Conservation (phyloP, 2,329 filamentous ascomycete genomes). For the Trichoderma hamatum region DNA sequence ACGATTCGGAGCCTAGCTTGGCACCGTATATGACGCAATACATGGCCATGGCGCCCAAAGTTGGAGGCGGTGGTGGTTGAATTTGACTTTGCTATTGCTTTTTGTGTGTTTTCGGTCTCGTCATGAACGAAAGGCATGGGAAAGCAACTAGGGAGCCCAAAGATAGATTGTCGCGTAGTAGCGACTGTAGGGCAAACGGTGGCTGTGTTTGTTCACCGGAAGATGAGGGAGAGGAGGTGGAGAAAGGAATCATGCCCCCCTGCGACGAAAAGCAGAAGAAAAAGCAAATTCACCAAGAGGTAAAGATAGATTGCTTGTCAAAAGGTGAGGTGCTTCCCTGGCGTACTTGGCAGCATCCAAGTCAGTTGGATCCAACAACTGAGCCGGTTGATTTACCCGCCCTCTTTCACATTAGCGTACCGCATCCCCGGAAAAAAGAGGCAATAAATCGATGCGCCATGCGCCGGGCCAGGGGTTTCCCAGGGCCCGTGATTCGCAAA, state of each 20-base stretch:
- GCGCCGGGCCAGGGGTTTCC: background rate
- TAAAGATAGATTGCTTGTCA: background rate
- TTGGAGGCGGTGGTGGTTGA: background rate
- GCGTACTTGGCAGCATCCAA: background rate
- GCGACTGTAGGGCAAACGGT: background rate
- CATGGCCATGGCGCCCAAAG: background rate
- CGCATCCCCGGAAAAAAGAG: background rate
- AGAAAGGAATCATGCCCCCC: background rate
- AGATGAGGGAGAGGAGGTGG: no score
- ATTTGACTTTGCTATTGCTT: background rate
- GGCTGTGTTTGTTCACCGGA: background rate
- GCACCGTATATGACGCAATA: background rate
- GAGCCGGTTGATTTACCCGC: background rate
- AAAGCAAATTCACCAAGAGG: background rate
- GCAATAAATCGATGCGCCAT: constrained; percentile 1
- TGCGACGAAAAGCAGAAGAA: background rate
- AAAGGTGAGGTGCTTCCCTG: background rate
- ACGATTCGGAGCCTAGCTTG: background rate
- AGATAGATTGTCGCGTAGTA: background rate
- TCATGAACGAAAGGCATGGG: background rate
- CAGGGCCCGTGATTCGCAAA: constrained; percentile 1
- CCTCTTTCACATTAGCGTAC: constrained; percentile 2
- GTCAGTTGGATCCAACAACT: background rate
- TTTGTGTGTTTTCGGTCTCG: background rate
- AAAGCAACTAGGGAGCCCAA: background rate